These are phyloP conservation scores for Vaccinium macrocarpon DNA, from an alignment of 148 eudicot species.

Conservation along the genomic window DNA sequence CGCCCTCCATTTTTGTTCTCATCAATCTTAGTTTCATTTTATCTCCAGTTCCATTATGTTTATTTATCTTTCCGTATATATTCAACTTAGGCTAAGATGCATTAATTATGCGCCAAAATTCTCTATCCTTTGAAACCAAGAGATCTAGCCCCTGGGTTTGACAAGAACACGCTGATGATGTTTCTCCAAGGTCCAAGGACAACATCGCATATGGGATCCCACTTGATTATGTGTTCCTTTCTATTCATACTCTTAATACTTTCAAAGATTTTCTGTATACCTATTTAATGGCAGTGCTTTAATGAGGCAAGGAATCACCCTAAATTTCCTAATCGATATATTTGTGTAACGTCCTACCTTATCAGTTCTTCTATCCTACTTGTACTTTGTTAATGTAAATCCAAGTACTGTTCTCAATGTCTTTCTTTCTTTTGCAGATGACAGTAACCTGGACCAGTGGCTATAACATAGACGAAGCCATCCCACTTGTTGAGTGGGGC, in stretches of 20 bases:
- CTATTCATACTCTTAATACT: not conserved
- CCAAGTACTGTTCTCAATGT: not conserved
- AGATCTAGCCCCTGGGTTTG: not conserved
- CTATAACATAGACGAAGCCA: slow-evolving; percentile 55
- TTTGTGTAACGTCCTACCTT: not conserved
- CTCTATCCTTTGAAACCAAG: not conserved
- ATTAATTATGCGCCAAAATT: not conserved
- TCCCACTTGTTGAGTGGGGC: slow-evolving; percentile 64
- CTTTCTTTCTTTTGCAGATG: slow-evolving; percentile 34
- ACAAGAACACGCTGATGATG: not conserved
- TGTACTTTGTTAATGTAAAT: slow-evolving; percentile 1
- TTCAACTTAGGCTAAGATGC: not conserved
- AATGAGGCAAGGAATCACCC: not conserved
- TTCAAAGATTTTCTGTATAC: not conserved
- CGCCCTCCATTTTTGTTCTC: not conserved
- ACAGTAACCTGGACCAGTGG: slow-evolving; percentile 83
- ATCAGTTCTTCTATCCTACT: not conserved
- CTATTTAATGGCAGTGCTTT: not conserved
- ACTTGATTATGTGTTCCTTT: not conserved
- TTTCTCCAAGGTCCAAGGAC: not conserved
- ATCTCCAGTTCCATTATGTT: not conserved
- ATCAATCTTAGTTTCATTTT: not conserved
- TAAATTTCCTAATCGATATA: not conserved
- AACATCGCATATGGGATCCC: not conserved
- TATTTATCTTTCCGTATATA: not conserved